A percentile compares a stretch with the other conserved stretches of the same genome.
Conservation (phyloP, 306 rosid genomes). For the Rosa rugosa region DNA sequence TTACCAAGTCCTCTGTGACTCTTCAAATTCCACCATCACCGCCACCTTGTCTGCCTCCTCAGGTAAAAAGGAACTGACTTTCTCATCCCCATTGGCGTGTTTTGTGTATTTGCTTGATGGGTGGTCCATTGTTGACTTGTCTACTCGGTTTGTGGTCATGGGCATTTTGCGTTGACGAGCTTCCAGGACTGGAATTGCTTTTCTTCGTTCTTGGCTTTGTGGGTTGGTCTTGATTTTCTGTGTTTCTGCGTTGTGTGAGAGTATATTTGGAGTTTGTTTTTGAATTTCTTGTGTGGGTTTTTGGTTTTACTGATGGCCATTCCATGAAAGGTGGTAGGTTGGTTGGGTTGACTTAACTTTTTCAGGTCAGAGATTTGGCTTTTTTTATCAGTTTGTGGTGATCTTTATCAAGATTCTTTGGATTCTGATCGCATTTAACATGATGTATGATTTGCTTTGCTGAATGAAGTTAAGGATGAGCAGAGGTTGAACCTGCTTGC, state of each 20-base stretch:
- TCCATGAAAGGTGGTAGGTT: conserved; percentile 85
- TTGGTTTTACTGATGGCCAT: conserved; percentile 22
- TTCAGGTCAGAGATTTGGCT: conserved; percentile 34
- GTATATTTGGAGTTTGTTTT: conserved; percentile 33
- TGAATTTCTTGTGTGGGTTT: conserved; percentile 42
- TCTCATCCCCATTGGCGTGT: conserved; percentile 17
- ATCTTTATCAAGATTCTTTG: conserved; percentile 22
- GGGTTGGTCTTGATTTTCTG: conserved; percentile 35
- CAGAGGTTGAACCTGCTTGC: conserved; percentile 21
- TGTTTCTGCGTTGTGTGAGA: conserved; percentile 20
- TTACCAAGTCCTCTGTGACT: conserved; percentile 25
- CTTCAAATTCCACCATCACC: conserved; percentile 19
- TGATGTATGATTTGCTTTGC: conserved; percentile 30
- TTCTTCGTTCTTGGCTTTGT: conserved; percentile 29
- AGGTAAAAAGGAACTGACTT: conserved; percentile 47
- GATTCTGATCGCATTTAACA: conserved; percentile 24
- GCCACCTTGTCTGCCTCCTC: conserved; percentile 36
- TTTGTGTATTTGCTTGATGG: conserved; percentile 16
- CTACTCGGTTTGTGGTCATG: conserved; percentile 38
- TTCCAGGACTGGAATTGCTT: conserved; percentile 15
- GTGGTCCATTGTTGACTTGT: conserved; percentile 30
- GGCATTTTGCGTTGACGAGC: conserved; percentile 60
- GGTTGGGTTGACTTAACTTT: conserved; percentile 70
- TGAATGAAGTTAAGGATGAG: conserved; percentile 18
- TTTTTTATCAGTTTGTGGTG: conserved; percentile 11